Conservation (phyloP, 1,284 basidiomycete species). For the Porodaedalea pini region DNA sequence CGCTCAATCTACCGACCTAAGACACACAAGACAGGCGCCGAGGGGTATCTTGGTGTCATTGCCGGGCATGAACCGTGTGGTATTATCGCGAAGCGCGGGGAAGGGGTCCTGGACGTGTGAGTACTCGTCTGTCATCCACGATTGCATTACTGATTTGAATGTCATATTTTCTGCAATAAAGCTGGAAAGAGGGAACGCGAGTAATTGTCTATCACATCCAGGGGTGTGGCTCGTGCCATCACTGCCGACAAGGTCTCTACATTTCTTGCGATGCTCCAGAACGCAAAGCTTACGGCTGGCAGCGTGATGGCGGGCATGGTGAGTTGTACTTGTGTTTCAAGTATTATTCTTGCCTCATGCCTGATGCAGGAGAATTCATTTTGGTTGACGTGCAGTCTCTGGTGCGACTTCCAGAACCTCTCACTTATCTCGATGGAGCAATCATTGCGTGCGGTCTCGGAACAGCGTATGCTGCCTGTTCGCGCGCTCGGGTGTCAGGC, state of each 20-base stretch:
- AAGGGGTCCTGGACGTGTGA: slow-evolving; percentile 20
- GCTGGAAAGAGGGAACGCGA: slow-evolving; percentile 21
- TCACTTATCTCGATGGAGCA: slow-evolving; percentile 19
- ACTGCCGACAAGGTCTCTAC: slow-evolving; percentile 17
- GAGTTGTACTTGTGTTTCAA: not conserved
- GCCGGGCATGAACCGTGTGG: slow-evolving; percentile 22
- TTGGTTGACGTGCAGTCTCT: slow-evolving; percentile 19
- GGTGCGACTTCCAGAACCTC: slow-evolving; percentile 12
- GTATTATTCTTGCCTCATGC: not conserved
- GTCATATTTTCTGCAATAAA: not conserved
- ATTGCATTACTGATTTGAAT: not conserved
- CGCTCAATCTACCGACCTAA: slow-evolving; percentile 20
- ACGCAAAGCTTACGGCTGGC: slow-evolving; percentile 19
- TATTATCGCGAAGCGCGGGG: slow-evolving; percentile 19
- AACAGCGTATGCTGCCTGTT: slow-evolving; percentile 18
- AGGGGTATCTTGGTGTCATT: slow-evolving; percentile 20
- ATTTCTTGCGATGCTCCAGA: slow-evolving; percentile 18
- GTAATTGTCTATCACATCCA: slow-evolving; percentile 22
- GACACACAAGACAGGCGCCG: slow-evolving; percentile 19
- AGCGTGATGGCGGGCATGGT: slow-evolving; percentile 21
- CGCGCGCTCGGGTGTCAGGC: slow-evolving; percentile 17
- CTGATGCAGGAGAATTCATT: slow-evolving; percentile 15
- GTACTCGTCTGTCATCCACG: not conserved
- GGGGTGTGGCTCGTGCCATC: slow-evolving; percentile 20
- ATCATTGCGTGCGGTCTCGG: slow-evolving; percentile 20